These are phyloP conservation scores for Xerocomus potaroensis DNA, from an alignment of 768 basidiomycete species.

Conservation along the genomic window DNA sequence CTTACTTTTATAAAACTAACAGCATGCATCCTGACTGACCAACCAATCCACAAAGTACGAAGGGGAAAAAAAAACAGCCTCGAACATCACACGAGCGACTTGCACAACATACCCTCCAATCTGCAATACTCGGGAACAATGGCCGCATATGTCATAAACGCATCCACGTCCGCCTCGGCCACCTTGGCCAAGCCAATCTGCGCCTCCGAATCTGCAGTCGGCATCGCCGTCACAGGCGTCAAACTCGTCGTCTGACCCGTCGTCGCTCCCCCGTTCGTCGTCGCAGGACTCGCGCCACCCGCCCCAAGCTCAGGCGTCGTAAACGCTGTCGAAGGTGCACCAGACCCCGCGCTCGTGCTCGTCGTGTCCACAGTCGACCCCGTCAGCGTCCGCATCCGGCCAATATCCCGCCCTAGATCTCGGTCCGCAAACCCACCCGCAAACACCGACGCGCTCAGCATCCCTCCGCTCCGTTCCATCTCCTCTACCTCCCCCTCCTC, in stretches of 20 bases:
- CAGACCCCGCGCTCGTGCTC: conserved; percentile 25
- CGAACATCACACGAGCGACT: conserved; percentile 42
- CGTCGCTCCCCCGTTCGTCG: conserved; percentile 25
- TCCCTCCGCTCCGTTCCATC: conserved; percentile 38
- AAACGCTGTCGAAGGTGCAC: conserved; percentile 47
- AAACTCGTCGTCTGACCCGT: conserved; percentile 51
- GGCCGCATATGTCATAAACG: conserved; percentile 81
- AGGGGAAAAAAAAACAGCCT: neutral
- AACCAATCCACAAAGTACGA: neutral
- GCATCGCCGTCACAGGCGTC: conserved; percentile 66
- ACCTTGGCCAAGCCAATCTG: conserved; percentile 78
- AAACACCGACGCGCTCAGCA: conserved; percentile 29
- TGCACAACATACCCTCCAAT: conserved; percentile 74
- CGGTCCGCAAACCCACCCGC: conserved; percentile 38
- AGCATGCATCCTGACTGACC: too few species aligned
- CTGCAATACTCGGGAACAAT: conserved; percentile 82
- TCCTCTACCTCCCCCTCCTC: conserved; percentile 73
- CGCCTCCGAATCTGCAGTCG: conserved; percentile 66
- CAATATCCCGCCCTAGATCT: conserved; percentile 34
- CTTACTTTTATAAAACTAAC: too few species aligned
- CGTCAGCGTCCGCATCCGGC: conserved; percentile 54
- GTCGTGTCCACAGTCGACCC: conserved; percentile 38
- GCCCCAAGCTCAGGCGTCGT: conserved; percentile 63
- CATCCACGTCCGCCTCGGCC: conserved; percentile 78
- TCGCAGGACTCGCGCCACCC: conserved; percentile 32